Evolutionary conservation across 176 grass and related monocot genomes (phyloP).

Genomic region (Cenchrus fungigraminus): DNA sequence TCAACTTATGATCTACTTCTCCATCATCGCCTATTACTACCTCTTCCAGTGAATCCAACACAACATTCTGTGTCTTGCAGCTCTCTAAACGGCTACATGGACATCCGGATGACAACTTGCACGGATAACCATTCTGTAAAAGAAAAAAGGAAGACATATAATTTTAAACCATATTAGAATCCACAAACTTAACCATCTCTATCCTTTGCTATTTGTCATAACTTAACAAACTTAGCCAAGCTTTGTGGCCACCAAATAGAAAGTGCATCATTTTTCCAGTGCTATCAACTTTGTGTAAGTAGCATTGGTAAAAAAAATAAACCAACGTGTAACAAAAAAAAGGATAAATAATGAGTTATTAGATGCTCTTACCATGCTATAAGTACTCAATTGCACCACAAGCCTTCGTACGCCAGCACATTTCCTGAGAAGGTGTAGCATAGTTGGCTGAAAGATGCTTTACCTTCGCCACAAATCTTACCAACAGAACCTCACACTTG

Average conservation of each 20-base stretch:
- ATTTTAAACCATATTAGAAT: too few species aligned
- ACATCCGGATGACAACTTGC: not conserved
- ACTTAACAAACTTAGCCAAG: too few species aligned
- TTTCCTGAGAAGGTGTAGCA: conserved; percentile 1
- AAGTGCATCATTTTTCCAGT: not conserved
- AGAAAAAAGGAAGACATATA: not conserved
- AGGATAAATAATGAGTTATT: not conserved
- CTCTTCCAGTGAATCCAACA: conserved; percentile 2
- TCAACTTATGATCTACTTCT: not conserved
- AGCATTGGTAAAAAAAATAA: not conserved
- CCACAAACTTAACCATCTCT: too few species aligned
- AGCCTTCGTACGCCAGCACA: not conserved
- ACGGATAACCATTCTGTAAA: not conserved
- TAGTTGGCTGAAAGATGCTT: not conserved
- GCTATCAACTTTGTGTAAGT: too few species aligned
- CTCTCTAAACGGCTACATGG: not conserved
- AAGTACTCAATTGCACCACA: not conserved
- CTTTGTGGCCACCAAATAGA: not conserved
- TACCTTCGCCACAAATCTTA: not conserved
- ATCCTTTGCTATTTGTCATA: too few species aligned
- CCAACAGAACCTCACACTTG: not conserved
- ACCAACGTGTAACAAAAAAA: not conserved
- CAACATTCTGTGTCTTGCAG: not conserved
- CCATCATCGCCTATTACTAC: not conserved
- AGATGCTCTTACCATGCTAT: not conserved